Percentiles rank a stretch among this genome's conserved stretches.
phyloP scores from a whole-genome alignment of 192 early-diverging fungal species.

The Umbelopsis vinacea region DNA sequence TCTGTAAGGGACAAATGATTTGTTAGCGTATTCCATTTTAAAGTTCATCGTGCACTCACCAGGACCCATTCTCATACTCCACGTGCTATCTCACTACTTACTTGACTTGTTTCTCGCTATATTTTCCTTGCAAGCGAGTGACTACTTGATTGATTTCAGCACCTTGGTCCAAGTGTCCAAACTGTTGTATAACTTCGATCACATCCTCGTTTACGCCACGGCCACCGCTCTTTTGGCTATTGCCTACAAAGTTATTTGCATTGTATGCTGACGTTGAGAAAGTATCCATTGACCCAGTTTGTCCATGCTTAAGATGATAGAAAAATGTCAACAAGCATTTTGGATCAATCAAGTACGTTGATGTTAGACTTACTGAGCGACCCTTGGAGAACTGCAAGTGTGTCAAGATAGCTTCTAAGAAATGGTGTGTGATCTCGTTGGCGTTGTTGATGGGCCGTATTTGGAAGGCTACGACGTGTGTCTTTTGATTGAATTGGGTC shows the following conservation, averaged over 20 bases:
- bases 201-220: constrained; percentile 19
- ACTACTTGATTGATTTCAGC: constrained; percentile 47
- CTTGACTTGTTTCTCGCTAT: constrained; percentile 14
- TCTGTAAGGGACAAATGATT: constrained; percentile 22
- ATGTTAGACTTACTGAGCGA: constrained; percentile 34
- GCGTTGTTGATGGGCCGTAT: constrained; percentile 68
- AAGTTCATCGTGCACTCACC: not conserved
- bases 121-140: constrained; percentile 38
- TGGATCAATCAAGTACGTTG: not conserved
- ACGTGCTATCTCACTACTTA: not conserved
- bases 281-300: not conserved
- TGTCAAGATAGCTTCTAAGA: constrained; percentile 66
- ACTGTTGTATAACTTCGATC: constrained; percentile 28
- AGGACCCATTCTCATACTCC: no score
- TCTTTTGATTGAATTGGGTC: constrained; percentile 62
- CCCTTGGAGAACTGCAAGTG: constrained; percentile 63
- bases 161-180: constrained; percentile 46
- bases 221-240: not conserved
- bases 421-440: constrained; percentile 83
- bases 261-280: constrained; percentile 9
- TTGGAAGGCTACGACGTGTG: constrained; percentile 53
- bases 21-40: not conserved
- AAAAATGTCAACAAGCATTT: not conserved
- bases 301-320: not conserved
- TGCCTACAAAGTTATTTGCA: not conserved